These are phyloP conservation scores for Coniochaeta prunicola DNA, from an alignment of 2,329 filamentous ascomycete species.

Conservation along the genomic window DNA sequence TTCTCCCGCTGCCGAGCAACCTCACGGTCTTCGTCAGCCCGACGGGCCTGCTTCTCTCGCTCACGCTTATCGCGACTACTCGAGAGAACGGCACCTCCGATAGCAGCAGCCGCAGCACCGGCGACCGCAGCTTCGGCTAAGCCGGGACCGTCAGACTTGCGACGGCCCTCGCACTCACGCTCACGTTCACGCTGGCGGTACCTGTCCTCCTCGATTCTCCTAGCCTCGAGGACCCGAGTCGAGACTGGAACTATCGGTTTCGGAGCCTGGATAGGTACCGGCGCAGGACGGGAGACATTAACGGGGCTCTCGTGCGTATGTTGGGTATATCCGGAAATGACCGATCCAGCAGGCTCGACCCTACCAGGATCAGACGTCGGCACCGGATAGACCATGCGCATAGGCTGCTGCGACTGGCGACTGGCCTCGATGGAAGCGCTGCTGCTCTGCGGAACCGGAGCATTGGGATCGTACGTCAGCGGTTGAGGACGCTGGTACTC, in stretches of 20 bases:
- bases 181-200: not conserved
- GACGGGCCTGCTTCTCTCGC: conserved; percentile 8
- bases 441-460: conserved; percentile 25
- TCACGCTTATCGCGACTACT: conserved; percentile 22
- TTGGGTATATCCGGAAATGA: conserved; percentile 25
- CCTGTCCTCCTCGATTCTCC: conserved; percentile 15
- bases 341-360: conserved; percentile 50
- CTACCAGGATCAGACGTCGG: conserved; percentile 57
- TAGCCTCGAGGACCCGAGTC: conserved; percentile 55
- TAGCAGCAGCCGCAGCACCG: conserved; percentile 37
- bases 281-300: conserved; percentile 42
- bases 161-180: conserved; percentile 9
- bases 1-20: conserved; percentile 12
- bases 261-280: conserved; percentile 75
- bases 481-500: conserved; percentile 9
- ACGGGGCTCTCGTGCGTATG: conserved; percentile 17
- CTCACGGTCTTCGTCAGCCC: conserved; percentile 10
- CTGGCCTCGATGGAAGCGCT: conserved; percentile 24
- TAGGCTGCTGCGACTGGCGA: conserved; percentile 19
- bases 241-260: conserved; percentile 71
- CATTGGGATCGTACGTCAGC: conserved; percentile 21
- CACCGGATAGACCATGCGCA: conserved; percentile 61
- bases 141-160: conserved; percentile 28
- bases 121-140: conserved; percentile 38
- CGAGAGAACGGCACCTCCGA: conserved; percentile 13